phyloP scores from a whole-genome alignment of 176 grass and related monocot genomes.

The Aegilops speltoides region DNA sequence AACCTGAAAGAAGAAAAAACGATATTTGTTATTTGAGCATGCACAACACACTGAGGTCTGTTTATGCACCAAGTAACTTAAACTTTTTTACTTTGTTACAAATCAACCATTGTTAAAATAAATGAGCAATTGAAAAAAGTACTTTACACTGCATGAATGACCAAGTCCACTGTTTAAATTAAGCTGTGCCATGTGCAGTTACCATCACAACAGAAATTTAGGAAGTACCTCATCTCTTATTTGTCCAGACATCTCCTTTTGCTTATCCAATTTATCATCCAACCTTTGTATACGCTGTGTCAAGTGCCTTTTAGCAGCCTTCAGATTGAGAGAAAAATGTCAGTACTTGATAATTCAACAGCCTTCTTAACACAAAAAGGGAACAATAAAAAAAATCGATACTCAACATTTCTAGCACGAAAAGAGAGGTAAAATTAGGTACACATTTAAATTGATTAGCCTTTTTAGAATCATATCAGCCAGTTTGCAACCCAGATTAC shows the following conservation, averaged over 20 bases:
- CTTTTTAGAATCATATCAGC: not conserved
- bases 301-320: slow-evolving; percentile 78
- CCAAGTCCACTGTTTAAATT: not conserved
- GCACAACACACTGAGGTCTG: not conserved
- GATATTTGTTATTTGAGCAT: not conserved
- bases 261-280: slow-evolving; percentile 84
- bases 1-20: slow-evolving; percentile 39
- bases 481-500: not conserved
- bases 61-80: not conserved
- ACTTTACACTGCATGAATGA: not conserved
- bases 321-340: not conserved
- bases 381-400: not conserved
- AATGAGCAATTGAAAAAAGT: not conserved
- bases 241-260: slow-evolving; percentile 69
- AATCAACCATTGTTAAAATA: not conserved
- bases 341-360: not conserved
- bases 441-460: not conserved
- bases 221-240: slow-evolving; percentile 67
- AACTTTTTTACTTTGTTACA: not conserved
- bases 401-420: not conserved
- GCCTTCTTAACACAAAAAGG: not conserved
- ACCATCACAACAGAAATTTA: not conserved
- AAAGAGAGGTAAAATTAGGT: not conserved
- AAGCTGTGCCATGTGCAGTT: not conserved
- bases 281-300: slow-evolving; percentile 70